Conservation (phyloP, 192 early-diverging fungal genomes). For the Backusella australiensis region DNA sequence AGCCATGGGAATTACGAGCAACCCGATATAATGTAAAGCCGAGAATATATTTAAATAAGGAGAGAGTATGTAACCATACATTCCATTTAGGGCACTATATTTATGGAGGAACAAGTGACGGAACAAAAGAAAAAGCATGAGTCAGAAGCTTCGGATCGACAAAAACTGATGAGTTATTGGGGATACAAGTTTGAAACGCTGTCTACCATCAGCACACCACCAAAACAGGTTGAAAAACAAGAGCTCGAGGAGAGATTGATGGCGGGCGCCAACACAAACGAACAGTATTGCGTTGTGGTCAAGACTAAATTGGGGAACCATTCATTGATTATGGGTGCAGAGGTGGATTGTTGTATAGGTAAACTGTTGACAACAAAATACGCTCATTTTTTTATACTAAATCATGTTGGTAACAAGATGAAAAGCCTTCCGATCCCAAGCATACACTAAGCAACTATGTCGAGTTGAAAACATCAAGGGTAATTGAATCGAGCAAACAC, state of each 20-base stretch:
- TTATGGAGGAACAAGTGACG: constrained; percentile 72
- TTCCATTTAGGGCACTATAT: constrained; percentile 45
- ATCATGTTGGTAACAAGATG: constrained; percentile 25
- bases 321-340: constrained; percentile 82
- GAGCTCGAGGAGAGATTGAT: constrained; percentile 41
- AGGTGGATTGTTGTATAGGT: constrained; percentile 84
- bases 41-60: background rate
- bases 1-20: constrained; percentile 81
- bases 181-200: constrained; percentile 91
- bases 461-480: constrained; percentile 86
- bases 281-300: constrained; percentile 89
- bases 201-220: constrained; percentile 59
- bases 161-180: constrained; percentile 77
- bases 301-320: constrained; percentile 69
- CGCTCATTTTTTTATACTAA: background rate
- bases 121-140: constrained; percentile 36
- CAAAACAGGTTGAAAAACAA: constrained; percentile 37
- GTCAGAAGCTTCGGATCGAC: constrained; percentile 43
- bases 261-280: constrained; percentile 72
- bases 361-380: constrained; percentile 2
- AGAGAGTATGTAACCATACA: background rate
- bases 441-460: constrained; percentile 63
- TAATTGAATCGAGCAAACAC: constrained; percentile 50
- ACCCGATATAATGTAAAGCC: constrained; percentile 59
- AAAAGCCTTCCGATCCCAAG: constrained; percentile 25